Percentiles rank a stretch among this genome's conserved stretches.
These are phyloP conservation scores for Cordyceps javanica DNA, from an alignment of 2,329 filamentous ascomycete species.

Conservation along the genomic window DNA sequence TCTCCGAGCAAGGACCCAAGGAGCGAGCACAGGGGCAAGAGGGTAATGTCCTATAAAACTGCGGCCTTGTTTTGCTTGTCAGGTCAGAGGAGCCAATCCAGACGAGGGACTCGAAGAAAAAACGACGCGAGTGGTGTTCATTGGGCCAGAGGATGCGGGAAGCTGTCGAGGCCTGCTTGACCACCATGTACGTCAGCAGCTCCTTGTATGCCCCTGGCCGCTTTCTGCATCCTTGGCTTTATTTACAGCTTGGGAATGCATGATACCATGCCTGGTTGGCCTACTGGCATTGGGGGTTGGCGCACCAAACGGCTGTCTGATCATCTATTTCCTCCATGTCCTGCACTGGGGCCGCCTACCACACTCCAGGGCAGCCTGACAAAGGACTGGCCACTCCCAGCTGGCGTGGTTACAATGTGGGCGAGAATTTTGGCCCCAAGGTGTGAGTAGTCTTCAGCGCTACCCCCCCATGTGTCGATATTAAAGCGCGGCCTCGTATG, in stretches of 20 bases:
- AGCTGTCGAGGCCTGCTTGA: background rate
- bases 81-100: background rate
- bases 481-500: background rate
- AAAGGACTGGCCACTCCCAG: background rate
- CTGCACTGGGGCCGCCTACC: background rate
- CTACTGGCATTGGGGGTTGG: background rate
- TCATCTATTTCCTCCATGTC: background rate
- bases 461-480: background rate
- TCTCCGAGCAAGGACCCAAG: background rate
- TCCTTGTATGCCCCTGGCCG: background rate
- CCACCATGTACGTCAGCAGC: background rate
- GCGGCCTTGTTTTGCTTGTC: background rate
- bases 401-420: background rate
- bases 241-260: background rate
- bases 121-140: background rate
- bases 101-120: background rate
- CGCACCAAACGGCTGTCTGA: constrained; percentile 2
- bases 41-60: background rate
- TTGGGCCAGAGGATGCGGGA: background rate
- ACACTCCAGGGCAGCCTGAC: constrained; percentile 3
- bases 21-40: background rate
- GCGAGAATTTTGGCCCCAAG: background rate
- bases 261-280: background rate
- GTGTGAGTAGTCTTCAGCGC: background rate
- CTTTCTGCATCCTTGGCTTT: background rate